phyloP scores from a whole-genome alignment of 441 rosid species.

The Rhodomyrtus psidioides region DNA sequence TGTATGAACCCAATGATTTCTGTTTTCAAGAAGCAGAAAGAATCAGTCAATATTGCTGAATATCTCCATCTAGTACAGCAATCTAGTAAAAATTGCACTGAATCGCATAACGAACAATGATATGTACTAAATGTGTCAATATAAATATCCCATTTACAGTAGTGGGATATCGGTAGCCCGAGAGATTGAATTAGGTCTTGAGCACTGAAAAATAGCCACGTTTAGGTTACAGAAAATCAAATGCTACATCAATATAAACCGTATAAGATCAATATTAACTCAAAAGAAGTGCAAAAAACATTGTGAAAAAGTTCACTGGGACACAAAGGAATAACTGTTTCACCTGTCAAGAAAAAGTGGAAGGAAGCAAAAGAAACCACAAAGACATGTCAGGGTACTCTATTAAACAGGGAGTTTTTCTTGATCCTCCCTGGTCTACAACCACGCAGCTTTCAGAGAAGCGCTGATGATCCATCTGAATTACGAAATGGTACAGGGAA shows the following conservation, averaged over 20 bases:
- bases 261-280: neutral
- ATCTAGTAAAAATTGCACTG: neutral
- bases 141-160: neutral
- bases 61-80: neutral
- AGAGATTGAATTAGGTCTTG: neutral
- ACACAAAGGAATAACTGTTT: neutral
- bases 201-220: neutral
- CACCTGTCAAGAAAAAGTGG: neutral
- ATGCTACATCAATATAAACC: neutral
- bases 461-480: neutral
- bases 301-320: neutral
- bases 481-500: neutral
- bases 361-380: neutral
- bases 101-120: neutral
- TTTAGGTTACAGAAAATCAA: neutral
- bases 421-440: neutral
- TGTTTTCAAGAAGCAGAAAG: neutral
- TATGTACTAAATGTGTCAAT: neutral
- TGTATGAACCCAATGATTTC: constrained; percentile 23
- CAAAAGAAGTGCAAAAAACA: neutral
- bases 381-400: neutral
- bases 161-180: neutral
- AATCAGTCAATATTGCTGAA: neutral
- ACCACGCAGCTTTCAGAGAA: neutral
- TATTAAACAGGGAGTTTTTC: neutral